Evolutionary conservation across 2,329 filamentous ascomycete genomes (phyloP).

Genomic region (Xylariaceae sp.): DNA sequence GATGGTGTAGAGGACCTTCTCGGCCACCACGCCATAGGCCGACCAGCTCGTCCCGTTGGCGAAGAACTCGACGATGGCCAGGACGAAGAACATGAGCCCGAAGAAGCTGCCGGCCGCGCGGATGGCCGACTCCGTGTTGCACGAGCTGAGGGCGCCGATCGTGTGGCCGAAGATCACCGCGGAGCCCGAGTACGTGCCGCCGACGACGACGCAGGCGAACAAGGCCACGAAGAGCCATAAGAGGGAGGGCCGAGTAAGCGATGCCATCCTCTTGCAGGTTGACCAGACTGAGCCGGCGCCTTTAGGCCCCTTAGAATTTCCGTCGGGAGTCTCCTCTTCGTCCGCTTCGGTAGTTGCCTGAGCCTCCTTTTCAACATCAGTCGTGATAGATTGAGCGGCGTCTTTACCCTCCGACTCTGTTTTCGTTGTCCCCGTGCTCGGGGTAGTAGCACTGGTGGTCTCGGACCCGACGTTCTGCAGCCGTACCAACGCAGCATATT

Average conservation of each 20-base stretch:
- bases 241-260: slow-evolving; percentile 31
- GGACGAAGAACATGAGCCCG: slow-evolving; percentile 38
- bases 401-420: slow-evolving; percentile 32
- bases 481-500: slow-evolving; percentile 25
- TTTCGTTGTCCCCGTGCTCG: slow-evolving; percentile 14
- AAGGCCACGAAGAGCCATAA: slow-evolving; percentile 33
- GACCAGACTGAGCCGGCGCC: slow-evolving; percentile 23
- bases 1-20: slow-evolving; percentile 57
- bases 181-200: slow-evolving; percentile 44
- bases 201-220: slow-evolving; percentile 44
- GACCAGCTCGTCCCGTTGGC: slow-evolving; percentile 53
- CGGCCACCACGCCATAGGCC: slow-evolving; percentile 48
- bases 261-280: slow-evolving; percentile 30
- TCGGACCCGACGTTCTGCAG: slow-evolving; percentile 27
- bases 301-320: slow-evolving; percentile 6
- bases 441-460: slow-evolving; percentile 24
- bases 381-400: slow-evolving; percentile 9
- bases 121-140: slow-evolving; percentile 32
- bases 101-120: slow-evolving; percentile 27
- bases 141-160: slow-evolving; percentile 42
- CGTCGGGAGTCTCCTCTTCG: slow-evolving; percentile 6
- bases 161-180: slow-evolving; percentile 49
- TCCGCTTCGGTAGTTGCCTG: slow-evolving; percentile 5
- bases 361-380: slow-evolving; percentile 9
- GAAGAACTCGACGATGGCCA: slow-evolving; percentile 49